Evolutionary conservation across 306 rosid species (phyloP).

Genomic region (Delonix regia): DNA sequence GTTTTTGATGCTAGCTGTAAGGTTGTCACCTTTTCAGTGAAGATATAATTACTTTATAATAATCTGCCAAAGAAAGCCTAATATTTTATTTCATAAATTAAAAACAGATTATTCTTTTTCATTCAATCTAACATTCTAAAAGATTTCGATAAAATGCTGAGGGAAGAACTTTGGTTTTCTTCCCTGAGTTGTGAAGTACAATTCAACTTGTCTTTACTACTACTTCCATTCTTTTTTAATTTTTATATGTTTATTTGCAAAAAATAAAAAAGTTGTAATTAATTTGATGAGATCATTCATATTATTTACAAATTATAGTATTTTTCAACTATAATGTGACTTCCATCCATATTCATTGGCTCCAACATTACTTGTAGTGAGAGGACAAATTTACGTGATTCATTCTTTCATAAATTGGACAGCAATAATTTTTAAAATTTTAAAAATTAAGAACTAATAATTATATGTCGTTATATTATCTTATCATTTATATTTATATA

Average conservation of each 20-base stretch:
- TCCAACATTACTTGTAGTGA: background rate
- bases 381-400: background rate
- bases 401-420: background rate
- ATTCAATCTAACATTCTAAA: background rate
- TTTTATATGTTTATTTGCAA: background rate
- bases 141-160: background rate
- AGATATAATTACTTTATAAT: background rate
- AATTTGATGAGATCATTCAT: background rate
- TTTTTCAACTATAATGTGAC: background rate
- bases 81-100: background rate
- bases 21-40: background rate
- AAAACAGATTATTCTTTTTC: background rate
- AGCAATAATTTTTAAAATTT: background rate
- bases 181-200: background rate
- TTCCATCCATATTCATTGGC: background rate
- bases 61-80: background rate
- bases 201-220: background rate
- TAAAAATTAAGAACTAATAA: background rate
- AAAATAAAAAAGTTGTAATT: background rate
- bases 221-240: background rate
- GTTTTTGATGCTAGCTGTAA: conserved; percentile 19
- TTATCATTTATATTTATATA: background rate
- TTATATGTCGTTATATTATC: background rate
- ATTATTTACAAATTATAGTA: background rate
- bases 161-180: conserved; percentile 1